Evolutionary conservation across 208 protist genomes (phyloP).

Genomic region (Leptomonas seymouri): DNA sequence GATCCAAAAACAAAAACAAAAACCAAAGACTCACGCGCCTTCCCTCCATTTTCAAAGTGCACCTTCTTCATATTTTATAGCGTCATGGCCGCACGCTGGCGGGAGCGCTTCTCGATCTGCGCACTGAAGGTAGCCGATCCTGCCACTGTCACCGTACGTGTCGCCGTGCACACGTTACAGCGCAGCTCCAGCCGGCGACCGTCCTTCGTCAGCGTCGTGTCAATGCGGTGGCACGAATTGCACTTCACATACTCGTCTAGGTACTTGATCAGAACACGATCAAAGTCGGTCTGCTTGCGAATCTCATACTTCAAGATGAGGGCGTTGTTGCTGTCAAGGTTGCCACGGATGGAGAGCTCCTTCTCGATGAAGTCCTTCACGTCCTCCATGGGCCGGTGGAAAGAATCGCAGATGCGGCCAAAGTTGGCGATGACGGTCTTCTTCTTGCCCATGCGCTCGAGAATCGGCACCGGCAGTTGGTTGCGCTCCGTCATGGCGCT

Average conservation of each 20-base stretch:
- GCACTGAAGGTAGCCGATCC: constrained; percentile 74
- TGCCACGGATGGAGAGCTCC: constrained; percentile 88
- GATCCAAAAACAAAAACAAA: neutral
- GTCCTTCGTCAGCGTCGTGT: constrained; percentile 89
- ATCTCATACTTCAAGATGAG: constrained; percentile 92
- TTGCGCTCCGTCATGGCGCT: constrained; percentile 73
- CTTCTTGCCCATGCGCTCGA: constrained; percentile 90
- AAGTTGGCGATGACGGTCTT: constrained; percentile 94
- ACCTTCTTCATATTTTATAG: constrained; percentile 34
- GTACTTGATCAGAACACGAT: constrained; percentile 86
- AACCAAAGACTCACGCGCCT: too few species aligned
- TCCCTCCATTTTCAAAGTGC: constrained; percentile 12
- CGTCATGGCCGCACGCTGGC: constrained; percentile 62
- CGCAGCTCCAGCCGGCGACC: constrained; percentile 65
- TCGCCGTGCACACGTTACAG: constrained; percentile 84
- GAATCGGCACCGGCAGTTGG: constrained; percentile 75
- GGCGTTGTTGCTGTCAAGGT: constrained; percentile 83
- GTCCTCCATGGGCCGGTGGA: constrained; percentile 86
- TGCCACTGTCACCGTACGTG: constrained; percentile 69
- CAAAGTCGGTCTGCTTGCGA: constrained; percentile 80
- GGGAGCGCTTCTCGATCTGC: constrained; percentile 81
- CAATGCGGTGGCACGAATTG: constrained; percentile 85
- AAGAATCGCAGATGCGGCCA: constrained; percentile 83
- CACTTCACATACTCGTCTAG: constrained; percentile 93
- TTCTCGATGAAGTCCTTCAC: constrained; percentile 92